Percentiles rank a stretch among this genome's conserved stretches.
These are phyloP conservation scores for Trichoderma sp. DNA, from an alignment of 2,329 filamentous ascomycete genomes.

Conservation along the genomic window DNA sequence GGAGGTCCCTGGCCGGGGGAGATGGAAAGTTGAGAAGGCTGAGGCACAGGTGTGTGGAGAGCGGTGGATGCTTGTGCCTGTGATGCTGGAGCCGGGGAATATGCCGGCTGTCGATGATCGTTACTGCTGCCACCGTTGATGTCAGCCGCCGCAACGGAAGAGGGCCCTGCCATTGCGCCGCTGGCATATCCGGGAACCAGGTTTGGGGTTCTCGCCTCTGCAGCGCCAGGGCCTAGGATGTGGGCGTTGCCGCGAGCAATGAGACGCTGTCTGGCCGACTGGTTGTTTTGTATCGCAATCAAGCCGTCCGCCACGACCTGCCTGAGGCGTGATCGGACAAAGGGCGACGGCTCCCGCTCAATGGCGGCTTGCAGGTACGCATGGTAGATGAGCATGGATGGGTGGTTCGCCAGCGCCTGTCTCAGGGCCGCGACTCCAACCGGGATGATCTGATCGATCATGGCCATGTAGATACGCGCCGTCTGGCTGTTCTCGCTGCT, in stretches of 20 bases:
- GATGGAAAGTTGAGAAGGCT: conserved; percentile 1
- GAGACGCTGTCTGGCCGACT: conserved; percentile 31
- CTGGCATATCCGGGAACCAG: not conserved
- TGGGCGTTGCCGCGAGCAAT: not conserved
- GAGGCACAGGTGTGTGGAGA: not conserved
- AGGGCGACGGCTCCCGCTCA: conserved; percentile 48
- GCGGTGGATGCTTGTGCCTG: not conserved
- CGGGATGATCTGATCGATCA: conserved; percentile 54
- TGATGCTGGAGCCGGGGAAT: not conserved
- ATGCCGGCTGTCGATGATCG: not conserved
- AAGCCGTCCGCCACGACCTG: conserved; percentile 47
- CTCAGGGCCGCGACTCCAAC: conserved; percentile 48
- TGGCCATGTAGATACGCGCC: conserved; percentile 43
- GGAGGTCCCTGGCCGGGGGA: not conserved
- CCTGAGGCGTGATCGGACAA: conserved; percentile 47
- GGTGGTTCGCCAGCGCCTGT: conserved; percentile 45
- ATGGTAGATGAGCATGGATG: conserved; percentile 47
- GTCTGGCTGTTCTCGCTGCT: conserved; percentile 30
- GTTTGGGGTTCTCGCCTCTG: not conserved
- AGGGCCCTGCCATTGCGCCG: not conserved
- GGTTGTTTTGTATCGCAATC: conserved; percentile 45
- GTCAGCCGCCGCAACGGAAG: not conserved
- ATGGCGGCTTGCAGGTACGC: conserved; percentile 50
- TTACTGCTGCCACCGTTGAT: not conserved
- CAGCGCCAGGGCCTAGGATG: not conserved